Evolutionary conservation across 768 basidiomycete genomes (phyloP).

Genomic region (Hericium erinaceus): DNA sequence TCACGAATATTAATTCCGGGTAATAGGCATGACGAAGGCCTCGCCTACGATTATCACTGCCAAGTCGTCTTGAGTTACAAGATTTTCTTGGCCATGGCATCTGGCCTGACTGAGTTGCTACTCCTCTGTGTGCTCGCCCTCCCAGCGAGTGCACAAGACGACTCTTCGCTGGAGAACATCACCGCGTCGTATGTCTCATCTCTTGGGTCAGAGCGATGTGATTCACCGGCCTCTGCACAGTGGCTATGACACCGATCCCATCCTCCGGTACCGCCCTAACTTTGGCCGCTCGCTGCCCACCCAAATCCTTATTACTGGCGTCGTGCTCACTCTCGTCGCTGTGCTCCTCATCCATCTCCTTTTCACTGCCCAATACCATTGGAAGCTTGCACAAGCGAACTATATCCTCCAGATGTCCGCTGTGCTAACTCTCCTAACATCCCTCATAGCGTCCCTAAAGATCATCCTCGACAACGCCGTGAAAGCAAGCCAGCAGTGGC

Average conservation of each 20-base stretch:
- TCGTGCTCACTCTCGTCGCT: constrained; percentile 74
- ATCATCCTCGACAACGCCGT: constrained; percentile 57
- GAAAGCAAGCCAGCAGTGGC: constrained; percentile 68
- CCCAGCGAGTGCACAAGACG: background rate
- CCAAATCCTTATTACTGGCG: constrained; percentile 79
- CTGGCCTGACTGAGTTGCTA: background rate
- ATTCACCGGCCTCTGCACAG: constrained; percentile 6
- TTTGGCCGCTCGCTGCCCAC: constrained; percentile 87
- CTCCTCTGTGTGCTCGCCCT: background rate
- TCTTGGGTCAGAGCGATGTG: no score
- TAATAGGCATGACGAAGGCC: no score
- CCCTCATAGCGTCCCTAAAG: constrained; percentile 67
- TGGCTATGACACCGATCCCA: constrained; percentile 48
- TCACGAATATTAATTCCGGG: no score
- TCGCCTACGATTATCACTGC: no score
- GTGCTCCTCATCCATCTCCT: constrained; percentile 87
- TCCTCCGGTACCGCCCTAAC: constrained; percentile 63
- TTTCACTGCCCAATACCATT: constrained; percentile 95
- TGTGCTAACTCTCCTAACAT: constrained; percentile 70
- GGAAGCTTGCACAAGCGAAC: constrained; percentile 88
- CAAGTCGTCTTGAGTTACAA: no score
- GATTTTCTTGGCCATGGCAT: no score
- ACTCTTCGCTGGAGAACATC: background rate
- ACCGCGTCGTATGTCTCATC: background rate
- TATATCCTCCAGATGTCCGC: constrained; percentile 84